phyloP scores from a whole-genome alignment of 1,284 basidiomycete species.

The Entoloma clypeatum region DNA sequence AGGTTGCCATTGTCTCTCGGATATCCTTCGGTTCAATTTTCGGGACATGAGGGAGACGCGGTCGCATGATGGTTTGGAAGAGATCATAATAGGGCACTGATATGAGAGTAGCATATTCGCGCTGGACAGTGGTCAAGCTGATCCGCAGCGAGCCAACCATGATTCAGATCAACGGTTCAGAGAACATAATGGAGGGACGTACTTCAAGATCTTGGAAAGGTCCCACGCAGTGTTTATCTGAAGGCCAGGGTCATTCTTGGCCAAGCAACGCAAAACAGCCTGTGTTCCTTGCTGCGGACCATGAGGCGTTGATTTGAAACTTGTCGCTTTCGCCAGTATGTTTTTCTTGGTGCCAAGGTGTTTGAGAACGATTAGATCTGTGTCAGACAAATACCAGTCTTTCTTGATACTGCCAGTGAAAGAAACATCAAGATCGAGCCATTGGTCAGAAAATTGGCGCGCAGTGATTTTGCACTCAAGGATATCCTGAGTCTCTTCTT shows the following conservation, averaged over 20 bases:
- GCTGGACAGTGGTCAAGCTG: slow-evolving; percentile 87
- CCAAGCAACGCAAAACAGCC: slow-evolving; percentile 47
- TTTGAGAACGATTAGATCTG: slow-evolving; percentile 73
- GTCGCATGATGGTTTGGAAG: slow-evolving; percentile 65
- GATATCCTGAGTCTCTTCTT: slow-evolving; percentile 55
- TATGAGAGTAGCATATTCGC: slow-evolving; percentile 88
- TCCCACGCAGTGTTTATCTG: slow-evolving; percentile 68
- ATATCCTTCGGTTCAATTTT: slow-evolving; percentile 54
- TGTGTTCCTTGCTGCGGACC: slow-evolving; percentile 53
- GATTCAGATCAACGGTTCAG: not conserved
- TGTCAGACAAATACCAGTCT: slow-evolving; percentile 76
- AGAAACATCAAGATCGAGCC: slow-evolving; percentile 67
- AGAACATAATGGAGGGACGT: slow-evolving; percentile 9
- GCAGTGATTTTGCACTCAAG: slow-evolving; percentile 59
- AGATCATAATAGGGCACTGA: slow-evolving; percentile 84
- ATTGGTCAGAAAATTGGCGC: slow-evolving; percentile 67
- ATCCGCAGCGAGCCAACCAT: too few species aligned
- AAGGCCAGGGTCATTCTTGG: slow-evolving; percentile 55
- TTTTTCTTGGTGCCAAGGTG: slow-evolving; percentile 47
- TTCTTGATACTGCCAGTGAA: slow-evolving; percentile 55
- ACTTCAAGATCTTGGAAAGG: slow-evolving; percentile 83
- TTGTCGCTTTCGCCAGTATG: slow-evolving; percentile 77
- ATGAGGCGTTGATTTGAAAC: slow-evolving; percentile 51
- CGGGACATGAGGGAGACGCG: slow-evolving; percentile 51
- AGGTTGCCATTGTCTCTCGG: slow-evolving; percentile 62